Evolutionary conservation across 116 monocot genomes (phyloP).

Genomic region (Dioscorea cayenensis): DNA sequence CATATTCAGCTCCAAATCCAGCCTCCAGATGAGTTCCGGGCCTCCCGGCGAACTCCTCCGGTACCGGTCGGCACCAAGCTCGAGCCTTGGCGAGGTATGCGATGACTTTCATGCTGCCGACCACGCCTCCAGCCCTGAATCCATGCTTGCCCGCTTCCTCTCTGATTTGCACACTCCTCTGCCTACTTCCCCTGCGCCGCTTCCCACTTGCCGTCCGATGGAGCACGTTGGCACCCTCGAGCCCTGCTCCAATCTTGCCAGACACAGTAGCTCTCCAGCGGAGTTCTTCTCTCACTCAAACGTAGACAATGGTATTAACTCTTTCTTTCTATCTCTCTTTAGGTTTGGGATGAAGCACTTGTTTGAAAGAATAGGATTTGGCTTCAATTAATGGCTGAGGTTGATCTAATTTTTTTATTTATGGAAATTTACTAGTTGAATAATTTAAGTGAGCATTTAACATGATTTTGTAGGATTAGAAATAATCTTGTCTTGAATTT

Average conservation of each 20-base stretch:
- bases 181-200: neutral
- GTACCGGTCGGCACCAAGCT: conserved; percentile 78
- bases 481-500: neutral
- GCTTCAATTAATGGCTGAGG: no score
- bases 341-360: neutral
- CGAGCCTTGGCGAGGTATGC: conserved; percentile 54
- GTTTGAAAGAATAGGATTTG: no score
- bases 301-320: conserved; percentile 55
- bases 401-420: no score
- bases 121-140: conserved; percentile 37
- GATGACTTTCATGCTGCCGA: conserved; percentile 51
- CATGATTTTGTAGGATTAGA: no score
- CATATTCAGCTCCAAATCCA: conserved; percentile 27
- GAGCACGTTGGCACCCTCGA: neutral
- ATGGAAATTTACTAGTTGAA: no score
- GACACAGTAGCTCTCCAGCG: conserved; percentile 75
- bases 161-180: conserved; percentile 21
- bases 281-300: conserved; percentile 59
- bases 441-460: no score
- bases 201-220: neutral
- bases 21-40: conserved; percentile 26
- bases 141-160: conserved; percentile 42
- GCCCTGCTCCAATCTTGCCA: conserved; percentile 33
- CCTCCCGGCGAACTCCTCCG: conserved; percentile 41
- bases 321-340: neutral